phyloP scores from a whole-genome alignment of 2,329 filamentous ascomycete species.

The Ustulina deusta region DNA sequence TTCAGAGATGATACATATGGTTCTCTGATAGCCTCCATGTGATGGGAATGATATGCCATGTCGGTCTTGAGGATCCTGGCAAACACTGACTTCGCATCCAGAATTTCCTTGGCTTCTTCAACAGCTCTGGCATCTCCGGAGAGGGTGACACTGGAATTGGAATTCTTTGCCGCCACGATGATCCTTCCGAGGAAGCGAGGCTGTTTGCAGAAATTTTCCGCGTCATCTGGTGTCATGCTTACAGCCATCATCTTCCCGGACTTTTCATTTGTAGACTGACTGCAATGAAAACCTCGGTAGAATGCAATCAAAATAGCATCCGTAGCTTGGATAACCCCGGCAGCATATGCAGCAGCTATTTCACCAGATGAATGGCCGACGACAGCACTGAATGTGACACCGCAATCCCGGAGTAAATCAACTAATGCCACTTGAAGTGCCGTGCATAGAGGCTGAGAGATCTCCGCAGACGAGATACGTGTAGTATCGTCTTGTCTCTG shows the following conservation, averaged over 20 bases:
- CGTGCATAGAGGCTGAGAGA: not conserved
- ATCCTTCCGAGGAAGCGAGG: constrained; percentile 2
- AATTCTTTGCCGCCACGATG: constrained; percentile 8
- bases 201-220: not conserved
- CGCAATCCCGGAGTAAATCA: constrained; percentile 1
- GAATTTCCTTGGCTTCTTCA: not conserved
- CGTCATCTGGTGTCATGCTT: not conserved
- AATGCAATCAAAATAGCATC: constrained; percentile 52
- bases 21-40: constrained; percentile 42
- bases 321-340: not conserved
- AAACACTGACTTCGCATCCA: constrained; percentile 41
- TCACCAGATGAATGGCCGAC: constrained; percentile 35
- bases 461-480: not conserved
- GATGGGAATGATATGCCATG: constrained; percentile 20
- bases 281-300: constrained; percentile 12
- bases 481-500: not conserved
- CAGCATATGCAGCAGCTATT: constrained; percentile 33
- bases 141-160: constrained; percentile 10
- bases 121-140: constrained; percentile 6
- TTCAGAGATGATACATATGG: constrained; percentile 35
- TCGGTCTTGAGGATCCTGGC: constrained; percentile 8
- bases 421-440: constrained; percentile 2
- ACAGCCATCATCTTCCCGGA: constrained; percentile 17
- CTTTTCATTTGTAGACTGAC: not conserved
- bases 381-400: constrained; percentile 7